phyloP scores from a whole-genome alignment of 768 basidiomycete species.

The Leccinum boreale region DNA sequence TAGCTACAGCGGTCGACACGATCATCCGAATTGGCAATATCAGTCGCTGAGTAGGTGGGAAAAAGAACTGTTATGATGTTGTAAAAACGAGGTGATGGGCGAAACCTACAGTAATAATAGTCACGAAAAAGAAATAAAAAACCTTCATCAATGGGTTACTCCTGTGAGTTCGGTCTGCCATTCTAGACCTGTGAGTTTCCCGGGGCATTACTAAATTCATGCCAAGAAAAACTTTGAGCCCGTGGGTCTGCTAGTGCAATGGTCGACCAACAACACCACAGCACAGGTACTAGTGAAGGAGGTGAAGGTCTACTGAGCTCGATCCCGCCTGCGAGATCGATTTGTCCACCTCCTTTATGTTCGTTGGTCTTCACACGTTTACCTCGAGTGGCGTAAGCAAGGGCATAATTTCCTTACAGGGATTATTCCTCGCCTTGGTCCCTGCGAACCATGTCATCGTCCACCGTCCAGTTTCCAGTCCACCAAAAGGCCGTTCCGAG shows the following conservation, averaged over 20 bases:
- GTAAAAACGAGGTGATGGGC: neutral
- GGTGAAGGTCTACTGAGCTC: slow-evolving; percentile 41
- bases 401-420: slow-evolving; percentile 61
- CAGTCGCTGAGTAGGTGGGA: neutral
- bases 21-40: slow-evolving; percentile 7
- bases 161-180: neutral
- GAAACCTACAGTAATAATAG: neutral
- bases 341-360: slow-evolving; percentile 51
- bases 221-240: neutral
- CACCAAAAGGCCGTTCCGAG: slow-evolving; percentile 49
- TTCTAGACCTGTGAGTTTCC: neutral
- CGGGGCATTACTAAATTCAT: neutral
- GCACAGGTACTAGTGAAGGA: slow-evolving; percentile 3
- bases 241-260: neutral
- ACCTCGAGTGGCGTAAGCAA: slow-evolving; percentile 46
- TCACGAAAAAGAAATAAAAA: neutral
- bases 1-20: slow-evolving; percentile 1
- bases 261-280: neutral
- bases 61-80: neutral
- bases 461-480: slow-evolving; percentile 32
- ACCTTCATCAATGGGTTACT: neutral
- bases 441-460: slow-evolving; percentile 41
- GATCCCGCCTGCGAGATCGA: slow-evolving; percentile 67
- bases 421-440: slow-evolving; percentile 33
- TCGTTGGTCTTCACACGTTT: slow-evolving; percentile 40